Evolutionary conservation across 2,329 filamentous ascomycete species (phyloP).

Genomic region (Colletotrichum sp.): DNA sequence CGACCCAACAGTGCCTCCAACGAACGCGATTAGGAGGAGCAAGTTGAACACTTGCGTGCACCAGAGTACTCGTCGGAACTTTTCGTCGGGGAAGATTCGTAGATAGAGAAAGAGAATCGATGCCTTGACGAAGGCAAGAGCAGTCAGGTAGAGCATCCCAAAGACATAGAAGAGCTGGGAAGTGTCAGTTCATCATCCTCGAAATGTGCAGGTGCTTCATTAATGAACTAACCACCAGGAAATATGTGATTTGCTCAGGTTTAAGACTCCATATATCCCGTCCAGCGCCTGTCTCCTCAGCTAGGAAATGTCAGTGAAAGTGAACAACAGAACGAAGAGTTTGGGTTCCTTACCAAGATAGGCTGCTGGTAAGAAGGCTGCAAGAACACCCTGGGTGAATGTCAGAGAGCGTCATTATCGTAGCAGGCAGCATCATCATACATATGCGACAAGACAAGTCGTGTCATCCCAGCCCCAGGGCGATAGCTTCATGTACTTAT

Average conservation of each 20-base stretch:
- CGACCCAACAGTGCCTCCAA: constrained; percentile 38
- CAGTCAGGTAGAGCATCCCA: constrained; percentile 37
- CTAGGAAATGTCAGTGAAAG: not conserved
- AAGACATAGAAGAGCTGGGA: constrained; percentile 35
- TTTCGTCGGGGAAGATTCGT: constrained; percentile 35
- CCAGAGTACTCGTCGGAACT: constrained; percentile 27
- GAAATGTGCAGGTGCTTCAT: not conserved
- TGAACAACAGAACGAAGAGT: not conserved
- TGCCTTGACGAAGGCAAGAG: constrained; percentile 36
- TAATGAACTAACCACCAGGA: not conserved
- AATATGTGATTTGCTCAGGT: constrained; percentile 26
- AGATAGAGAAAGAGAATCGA: constrained; percentile 41
- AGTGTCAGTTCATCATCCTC: constrained; percentile 26
- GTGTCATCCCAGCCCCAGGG: constrained; percentile 11
- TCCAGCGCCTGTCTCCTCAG: not conserved
- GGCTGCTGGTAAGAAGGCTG: not conserved
- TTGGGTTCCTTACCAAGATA: not conserved
- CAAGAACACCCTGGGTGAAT: not conserved
- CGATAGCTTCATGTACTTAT: constrained; percentile 15
- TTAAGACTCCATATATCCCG: constrained; percentile 30
- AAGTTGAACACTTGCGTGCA: constrained; percentile 18
- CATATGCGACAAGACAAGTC: constrained; percentile 10
- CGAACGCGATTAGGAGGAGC: constrained; percentile 26
- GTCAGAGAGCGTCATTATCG: not conserved
- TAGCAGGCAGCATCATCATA: not conserved